These are phyloP conservation scores for Candida anutae DNA, from an alignment of 1,139 yeast genomes.

Conservation along the genomic window DNA sequence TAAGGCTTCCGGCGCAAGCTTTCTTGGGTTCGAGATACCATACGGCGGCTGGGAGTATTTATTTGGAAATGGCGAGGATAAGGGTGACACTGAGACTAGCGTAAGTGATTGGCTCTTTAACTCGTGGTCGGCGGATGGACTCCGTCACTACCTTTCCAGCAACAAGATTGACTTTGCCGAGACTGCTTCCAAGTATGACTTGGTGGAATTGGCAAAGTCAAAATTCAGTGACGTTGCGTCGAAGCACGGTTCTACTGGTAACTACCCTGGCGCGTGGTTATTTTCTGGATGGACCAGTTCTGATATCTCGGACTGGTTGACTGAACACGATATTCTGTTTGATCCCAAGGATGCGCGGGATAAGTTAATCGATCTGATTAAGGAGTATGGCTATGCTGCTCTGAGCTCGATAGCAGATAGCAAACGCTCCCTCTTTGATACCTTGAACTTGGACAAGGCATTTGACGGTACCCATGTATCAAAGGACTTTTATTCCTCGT, in stretches of 20 bases:
- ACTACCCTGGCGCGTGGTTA: constrained; percentile 45
- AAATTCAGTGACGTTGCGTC: constrained; percentile 30
- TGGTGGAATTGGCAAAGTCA: constrained; percentile 28
- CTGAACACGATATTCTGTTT: constrained; percentile 35
- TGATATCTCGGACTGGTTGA: constrained; percentile 40
- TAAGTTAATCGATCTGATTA: constrained; percentile 34
- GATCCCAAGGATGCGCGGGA: constrained; percentile 31
- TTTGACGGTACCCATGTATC: constrained; percentile 37
- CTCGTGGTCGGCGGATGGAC: constrained; percentile 35
- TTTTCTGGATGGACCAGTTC: constrained; percentile 39
- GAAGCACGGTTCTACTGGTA: constrained; percentile 29
- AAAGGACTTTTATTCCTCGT: constrained; percentile 37
- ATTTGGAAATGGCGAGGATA: too few species aligned
- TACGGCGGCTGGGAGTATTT: constrained; percentile 11
- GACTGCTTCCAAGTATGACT: constrained; percentile 21
- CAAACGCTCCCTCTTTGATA: constrained; percentile 29
- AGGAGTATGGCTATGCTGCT: constrained; percentile 33
- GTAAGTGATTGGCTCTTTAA: constrained; percentile 37
- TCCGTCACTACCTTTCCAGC: constrained; percentile 27
- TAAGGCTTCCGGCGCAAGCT: constrained; percentile 10
- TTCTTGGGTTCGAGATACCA: constrained; percentile 9
- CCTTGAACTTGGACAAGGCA: constrained; percentile 25
- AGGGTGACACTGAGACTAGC: constrained; percentile 3
- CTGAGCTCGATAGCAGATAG: constrained; percentile 26
- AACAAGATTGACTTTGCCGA: constrained; percentile 23